Evolutionary conservation across 192 early-diverging fungal genomes (phyloP), one percentile per base, ranked within the genome.

Genomic region (Umbelopsis vinacea): DNA sequence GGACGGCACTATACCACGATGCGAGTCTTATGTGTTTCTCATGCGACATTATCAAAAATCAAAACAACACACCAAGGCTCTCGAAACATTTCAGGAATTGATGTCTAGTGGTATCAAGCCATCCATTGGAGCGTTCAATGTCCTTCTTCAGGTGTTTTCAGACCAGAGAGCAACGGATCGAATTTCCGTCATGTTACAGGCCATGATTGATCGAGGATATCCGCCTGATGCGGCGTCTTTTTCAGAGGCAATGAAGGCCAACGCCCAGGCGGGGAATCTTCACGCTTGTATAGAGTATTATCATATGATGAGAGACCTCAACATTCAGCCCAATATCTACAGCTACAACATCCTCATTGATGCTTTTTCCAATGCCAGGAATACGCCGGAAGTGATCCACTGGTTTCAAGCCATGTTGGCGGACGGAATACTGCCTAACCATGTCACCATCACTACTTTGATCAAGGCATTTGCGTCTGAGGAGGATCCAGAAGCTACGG

Each of bases 361-460:
- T 10, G 60, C 71, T 4, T 70, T 69, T 57, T 45, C 60, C 3
- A 46, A 55, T 26, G 46, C 53, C 10, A 66, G 48, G 6, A 67
- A 81, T 71, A 26, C 73, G 6, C 29, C 57, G 2, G 48, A 53
- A 11, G 79, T 73, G 15, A 22, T 81, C 19, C 68, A 46, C 7
- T 81, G 79, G 79, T 81, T 81, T 68, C 71, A 74, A 45, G 35
- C 46, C 15, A 70, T 81, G 75, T 19, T 81, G 6, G 50, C 67
- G 5, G 24, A 70, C 0, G 55, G 66, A 3, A 15, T 81, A 6
- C 24, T 43, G 10, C 79, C 79, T 1, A 76, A 81, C 47, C 23
- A 73, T 43, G 55, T 76, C 14, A 66, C 71, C 2, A 35, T 81
- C 17, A 52, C 72, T 6, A 67, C 43, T 43, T 55, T 76, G 19